These are phyloP conservation scores for Kandelia obovata DNA, from an alignment of 345 rosid species.

Conservation along the genomic window DNA sequence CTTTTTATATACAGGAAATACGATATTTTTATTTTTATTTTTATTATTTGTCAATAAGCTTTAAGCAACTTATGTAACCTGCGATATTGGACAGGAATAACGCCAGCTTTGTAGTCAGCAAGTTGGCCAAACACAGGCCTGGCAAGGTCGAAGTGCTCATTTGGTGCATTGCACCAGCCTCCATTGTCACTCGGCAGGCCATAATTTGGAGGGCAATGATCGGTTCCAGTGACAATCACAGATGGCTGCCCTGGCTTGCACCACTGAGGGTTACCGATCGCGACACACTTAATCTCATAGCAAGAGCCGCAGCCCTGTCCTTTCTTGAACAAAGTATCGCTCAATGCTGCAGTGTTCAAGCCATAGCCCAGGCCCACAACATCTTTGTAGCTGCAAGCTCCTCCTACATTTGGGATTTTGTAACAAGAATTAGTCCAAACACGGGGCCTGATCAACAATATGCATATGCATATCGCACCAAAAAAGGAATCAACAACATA, in stretches of 20 bases:
- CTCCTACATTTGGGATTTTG: constrained; percentile 27
- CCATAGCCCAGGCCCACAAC: constrained; percentile 42
- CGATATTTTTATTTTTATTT: too few relatives aligned
- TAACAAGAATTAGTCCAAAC: too few relatives aligned
- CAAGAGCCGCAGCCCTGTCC: constrained; percentile 54
- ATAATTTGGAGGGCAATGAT: constrained; percentile 72
- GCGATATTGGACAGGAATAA: constrained; percentile 62
- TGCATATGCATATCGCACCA: too few relatives aligned
- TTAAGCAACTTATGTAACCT: constrained; percentile 30
- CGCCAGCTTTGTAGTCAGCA: constrained; percentile 54
- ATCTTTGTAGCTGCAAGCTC: constrained; percentile 54
- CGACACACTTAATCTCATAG: constrained; percentile 42
- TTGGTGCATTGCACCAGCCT: constrained; percentile 81
- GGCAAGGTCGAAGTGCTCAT: constrained; percentile 69
- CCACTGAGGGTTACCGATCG: constrained; percentile 28
- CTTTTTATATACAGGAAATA: too few relatives aligned
- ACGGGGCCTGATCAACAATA: too few relatives aligned
- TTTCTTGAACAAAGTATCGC: constrained; percentile 40
- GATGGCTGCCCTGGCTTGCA: constrained; percentile 57
- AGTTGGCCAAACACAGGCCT: constrained; percentile 49
- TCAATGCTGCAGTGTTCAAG: constrained; percentile 42
- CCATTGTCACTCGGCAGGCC: constrained; percentile 44
- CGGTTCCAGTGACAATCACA: constrained; percentile 64
- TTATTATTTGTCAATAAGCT: too few relatives aligned
- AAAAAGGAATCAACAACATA: too few relatives aligned